Percentiles rank a stretch among this genome's conserved stretches.
Evolutionary conservation across 169 alveolate species (phyloP).

Genomic region (Plasmodium gaboni): DNA sequence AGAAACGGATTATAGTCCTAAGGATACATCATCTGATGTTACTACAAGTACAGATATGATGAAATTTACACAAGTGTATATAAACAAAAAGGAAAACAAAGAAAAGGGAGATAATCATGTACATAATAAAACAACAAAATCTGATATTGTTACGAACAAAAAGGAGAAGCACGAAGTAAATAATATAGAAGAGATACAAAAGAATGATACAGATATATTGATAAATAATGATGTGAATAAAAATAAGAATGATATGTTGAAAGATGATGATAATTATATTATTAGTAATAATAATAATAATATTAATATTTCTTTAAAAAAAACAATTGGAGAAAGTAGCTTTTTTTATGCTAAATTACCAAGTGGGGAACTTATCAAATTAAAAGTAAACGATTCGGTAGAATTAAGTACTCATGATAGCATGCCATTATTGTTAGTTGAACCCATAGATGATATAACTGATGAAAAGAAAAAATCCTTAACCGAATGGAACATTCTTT

Average conservation of each 20-base stretch:
- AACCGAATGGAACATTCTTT: too few relatives aligned
- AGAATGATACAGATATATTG: background rate
- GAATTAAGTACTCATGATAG: slow-evolving; percentile 26
- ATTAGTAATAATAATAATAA: slow-evolving; percentile 2
- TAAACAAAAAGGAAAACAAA: slow-evolving; percentile 27
- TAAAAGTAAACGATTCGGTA: slow-evolving; percentile 38
- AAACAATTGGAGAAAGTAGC: slow-evolving; percentile 22
- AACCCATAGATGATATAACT: slow-evolving; percentile 28
- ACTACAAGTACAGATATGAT: slow-evolving; percentile 19
- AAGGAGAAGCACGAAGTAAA: slow-evolving; percentile 3
- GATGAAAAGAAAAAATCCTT: background rate
- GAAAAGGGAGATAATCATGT: background rate
- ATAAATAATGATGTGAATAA: slow-evolving; percentile 11
- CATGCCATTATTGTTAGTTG: slow-evolving; percentile 52
- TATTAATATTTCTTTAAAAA: slow-evolving; percentile 16
- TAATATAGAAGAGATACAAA: slow-evolving; percentile 10
- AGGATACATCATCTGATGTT: slow-evolving; percentile 1
- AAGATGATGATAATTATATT: background rate
- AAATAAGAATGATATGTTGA: background rate
- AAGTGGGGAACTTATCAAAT: slow-evolving; percentile 69
- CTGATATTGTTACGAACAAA: background rate
- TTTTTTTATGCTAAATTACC: slow-evolving; percentile 75
- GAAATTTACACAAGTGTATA: slow-evolving; percentile 39
- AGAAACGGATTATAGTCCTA: background rate
- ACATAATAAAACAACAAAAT: too few relatives aligned